These are phyloP conservation scores for Lepraria neglecta DNA, from an alignment of 495 filamentous ascomycete genomes.

Conservation along the genomic window DNA sequence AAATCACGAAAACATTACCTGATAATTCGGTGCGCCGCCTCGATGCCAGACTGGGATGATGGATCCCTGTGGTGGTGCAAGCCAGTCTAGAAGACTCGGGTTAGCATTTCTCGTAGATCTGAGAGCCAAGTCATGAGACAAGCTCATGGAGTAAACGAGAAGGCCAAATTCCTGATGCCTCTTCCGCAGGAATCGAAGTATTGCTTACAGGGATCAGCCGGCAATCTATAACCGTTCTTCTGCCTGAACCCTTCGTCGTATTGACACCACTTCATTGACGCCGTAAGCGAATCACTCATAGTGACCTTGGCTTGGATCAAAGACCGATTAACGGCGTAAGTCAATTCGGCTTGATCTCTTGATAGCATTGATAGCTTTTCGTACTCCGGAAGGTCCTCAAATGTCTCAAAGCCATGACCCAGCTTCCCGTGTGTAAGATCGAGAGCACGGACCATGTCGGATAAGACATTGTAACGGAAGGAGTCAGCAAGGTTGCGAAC, in stretches of 20 bases:
- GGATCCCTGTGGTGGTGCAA: constrained; percentile 31
- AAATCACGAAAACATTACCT: neutral
- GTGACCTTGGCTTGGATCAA: constrained; percentile 23
- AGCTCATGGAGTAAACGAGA: neutral
- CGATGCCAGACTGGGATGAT: constrained; percentile 33
- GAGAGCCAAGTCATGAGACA: neutral
- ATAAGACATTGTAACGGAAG: constrained; percentile 28
- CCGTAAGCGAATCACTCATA: constrained; percentile 28
- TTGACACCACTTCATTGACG: constrained; percentile 29
- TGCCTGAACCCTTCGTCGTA: constrained; percentile 28
- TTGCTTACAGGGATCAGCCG: constrained; percentile 27
- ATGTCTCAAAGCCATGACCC: constrained; percentile 16
- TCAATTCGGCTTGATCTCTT: constrained; percentile 30
- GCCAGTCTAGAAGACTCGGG: constrained; percentile 18
- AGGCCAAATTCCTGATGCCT: neutral
- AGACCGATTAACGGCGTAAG: constrained; percentile 30
- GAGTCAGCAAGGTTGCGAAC: constrained; percentile 27
- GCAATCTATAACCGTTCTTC: constrained; percentile 27
- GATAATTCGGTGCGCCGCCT: constrained; percentile 30
- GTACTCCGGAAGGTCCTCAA: constrained; percentile 30
- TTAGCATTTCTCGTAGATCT: neutral
- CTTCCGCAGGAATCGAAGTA: too few relatives aligned
- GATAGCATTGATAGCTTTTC: constrained; percentile 26
- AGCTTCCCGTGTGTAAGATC: constrained; percentile 4
- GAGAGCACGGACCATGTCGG: constrained; percentile 22